Base-by-base conservation (phyloP, 1,284 basidiomycete genomes). In the Neonothopanus nambi region DNA sequence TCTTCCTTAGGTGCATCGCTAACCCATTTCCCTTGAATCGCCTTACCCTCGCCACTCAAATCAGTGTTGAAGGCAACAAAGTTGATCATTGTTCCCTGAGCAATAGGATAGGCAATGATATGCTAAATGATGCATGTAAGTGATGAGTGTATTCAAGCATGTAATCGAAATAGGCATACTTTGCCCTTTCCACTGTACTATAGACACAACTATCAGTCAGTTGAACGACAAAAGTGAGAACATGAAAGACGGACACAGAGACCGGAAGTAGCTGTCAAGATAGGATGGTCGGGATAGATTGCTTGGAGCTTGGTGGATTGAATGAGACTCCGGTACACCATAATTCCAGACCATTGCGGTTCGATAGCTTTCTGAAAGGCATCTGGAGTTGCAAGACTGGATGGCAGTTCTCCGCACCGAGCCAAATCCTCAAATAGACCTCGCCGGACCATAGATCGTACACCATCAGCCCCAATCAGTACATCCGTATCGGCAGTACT, bases 401-500 rank as follows among this genome's bases (percentile, higher is more conserved):
- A 56, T 26, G 61, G 51, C 35, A 51, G 56, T 35, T 43, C 45
- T 44, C 59, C 58, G 24, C 48, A 33, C 41, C 43, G 36, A 23
- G 57, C 56, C 43, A 60, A 56, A 55, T 65, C 61, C 17, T 44
- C 45, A 36, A 68, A 51, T 12, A 55, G n/a, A 42, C n/a, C 18
- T 28, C 28, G 44, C 5, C 64, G 56, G 6, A 61, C 51, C 7
- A 55, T 56, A 13, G 62, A 64, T 45, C 57, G 60, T 40, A 65
- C 57, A 0, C 80, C 80, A 55, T 82, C 80, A 0, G 78, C 77
- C 24, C 77, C 80, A 23, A 82, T 64, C 17, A 82, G 69, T 9
- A 81, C 42, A 54, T 82, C 78, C 57, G 74, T 77, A 2, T 65
- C 63, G 2, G 74, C 71, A 0, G 65, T 65, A 1, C 71, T 65